Percentiles rank a stretch among this genome's conserved stretches.
phyloP scores from a whole-genome alignment of 192 early-diverging fungal genomes.

The Phycomyces blakesleeanus region DNA sequence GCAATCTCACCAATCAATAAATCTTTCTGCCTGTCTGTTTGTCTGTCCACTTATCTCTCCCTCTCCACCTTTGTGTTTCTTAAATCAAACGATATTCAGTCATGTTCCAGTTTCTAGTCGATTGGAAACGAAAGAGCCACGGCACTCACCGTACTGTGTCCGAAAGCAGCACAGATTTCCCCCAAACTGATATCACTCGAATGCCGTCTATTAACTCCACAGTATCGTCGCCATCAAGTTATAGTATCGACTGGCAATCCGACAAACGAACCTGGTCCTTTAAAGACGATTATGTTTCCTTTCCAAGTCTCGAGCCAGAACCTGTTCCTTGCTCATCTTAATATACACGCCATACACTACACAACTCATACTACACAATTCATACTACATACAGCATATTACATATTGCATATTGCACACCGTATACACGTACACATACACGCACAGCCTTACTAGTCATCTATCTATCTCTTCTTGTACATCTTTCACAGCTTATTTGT shows the following conservation, averaged over 20 bases:
- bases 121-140: constrained; percentile 16
- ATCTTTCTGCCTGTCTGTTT: no score
- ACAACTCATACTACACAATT: no score
- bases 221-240: constrained; percentile 14
- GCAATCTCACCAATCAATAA: no score
- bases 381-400: no score
- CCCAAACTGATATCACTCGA: neutral
- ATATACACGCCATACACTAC: no score
- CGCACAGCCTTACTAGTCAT: no score
- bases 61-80: no score
- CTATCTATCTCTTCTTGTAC: neutral
- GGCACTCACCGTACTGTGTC: constrained; percentile 4
- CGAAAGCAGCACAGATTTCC: neutral
- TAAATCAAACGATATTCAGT: neutral
- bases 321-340: neutral
- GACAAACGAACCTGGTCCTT: constrained; percentile 14
- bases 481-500: neutral
- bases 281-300: constrained; percentile 24
- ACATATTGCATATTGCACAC: neutral
- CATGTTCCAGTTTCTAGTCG: constrained; percentile 17
- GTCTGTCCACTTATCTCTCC: no score
- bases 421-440: no score
- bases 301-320: constrained; percentile 18
- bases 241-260: constrained; percentile 16
- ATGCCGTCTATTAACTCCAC: constrained; percentile 4